Base-by-base conservation (phyloP, 768 basidiomycete genomes). In the Gymnopilus dilepis region DNA sequence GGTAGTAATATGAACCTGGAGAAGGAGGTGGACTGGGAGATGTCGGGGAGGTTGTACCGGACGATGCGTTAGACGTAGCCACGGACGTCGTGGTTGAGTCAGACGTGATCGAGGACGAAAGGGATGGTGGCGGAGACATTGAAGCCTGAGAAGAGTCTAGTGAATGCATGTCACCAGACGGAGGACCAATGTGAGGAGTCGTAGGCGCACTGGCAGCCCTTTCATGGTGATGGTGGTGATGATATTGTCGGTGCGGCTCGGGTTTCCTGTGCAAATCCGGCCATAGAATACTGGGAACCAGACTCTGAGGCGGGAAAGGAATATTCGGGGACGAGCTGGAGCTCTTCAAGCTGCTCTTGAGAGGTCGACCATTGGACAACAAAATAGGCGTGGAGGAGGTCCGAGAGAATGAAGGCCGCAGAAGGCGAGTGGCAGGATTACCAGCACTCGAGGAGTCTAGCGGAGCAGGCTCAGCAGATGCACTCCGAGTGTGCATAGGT, bases 301-400 rank as follows among this genome's bases (percentile, higher is more conserved):
- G 58, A 47, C 65, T 64, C 56, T 72, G 72, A 53, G 68, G 66
- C 57, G 75, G 71, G 68, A 76, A 77, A 42, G 78, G 73, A 54
- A 85, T 82, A 65, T 76, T 77, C 42, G 83, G 81, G 2, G 81
- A 72, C 11, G 85, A 85, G 7, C 78, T 78, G 33, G 82, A 84
- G 5, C 76, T 76, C 72, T 97, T 97, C 67, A 97, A 84, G 1
- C 92, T 91, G 0, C 91, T 83, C 70, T 94, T 94, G 75, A 97
- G 88, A 3, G 94, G 91, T 70, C 93, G 93, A 43, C 95, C 94
- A 59, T 89, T 94, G n/a, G 52, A 55, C 0, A 58, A 56, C 7
- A 88, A 82, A 22, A 88, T 79, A 13, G 80, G 66, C 63, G 74
- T 52, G 59, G 81, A 66, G 63, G 77, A 30, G 56, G 82, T 73